A percentile compares a stretch with the other conserved stretches of the same genome.
These are phyloP conservation scores for Senecio squalidus DNA, from an alignment of 140 eudicot genomes.

Conservation along the genomic window DNA sequence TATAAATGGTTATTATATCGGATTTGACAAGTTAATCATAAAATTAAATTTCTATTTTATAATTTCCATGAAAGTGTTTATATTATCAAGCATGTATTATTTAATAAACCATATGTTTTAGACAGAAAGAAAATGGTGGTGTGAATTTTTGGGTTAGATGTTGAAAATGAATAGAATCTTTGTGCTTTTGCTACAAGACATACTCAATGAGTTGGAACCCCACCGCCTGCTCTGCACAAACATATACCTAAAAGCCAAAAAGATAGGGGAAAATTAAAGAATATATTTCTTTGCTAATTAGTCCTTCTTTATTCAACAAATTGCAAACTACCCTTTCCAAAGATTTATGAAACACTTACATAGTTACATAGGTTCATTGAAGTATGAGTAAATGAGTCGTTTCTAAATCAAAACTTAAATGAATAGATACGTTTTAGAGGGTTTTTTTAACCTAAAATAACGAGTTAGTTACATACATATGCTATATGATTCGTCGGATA, in stretches of 20 bases:
- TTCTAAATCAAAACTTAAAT: no score
- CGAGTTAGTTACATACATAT: no score
- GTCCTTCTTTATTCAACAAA: background rate
- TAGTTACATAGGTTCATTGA: no score
- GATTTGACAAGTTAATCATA: no score
- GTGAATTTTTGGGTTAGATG: background rate
- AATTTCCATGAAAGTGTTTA: no score
- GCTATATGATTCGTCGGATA: no score
- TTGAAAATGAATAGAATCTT: slow-evolving; percentile 28
- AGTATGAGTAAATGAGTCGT: no score
- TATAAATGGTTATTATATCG: no score
- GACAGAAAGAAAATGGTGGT: background rate
- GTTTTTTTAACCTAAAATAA: no score
- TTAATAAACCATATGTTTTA: background rate
- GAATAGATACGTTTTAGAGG: no score
- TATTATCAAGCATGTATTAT: no score
- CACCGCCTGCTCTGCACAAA: slow-evolving; percentile 28
- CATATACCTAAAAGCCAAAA: slow-evolving; percentile 25
- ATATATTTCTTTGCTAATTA: background rate
- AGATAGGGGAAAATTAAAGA: background rate
- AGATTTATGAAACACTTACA: background rate
- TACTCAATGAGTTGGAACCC: slow-evolving; percentile 29
- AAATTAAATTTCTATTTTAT: no score
- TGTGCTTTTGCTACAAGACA: slow-evolving; percentile 33
- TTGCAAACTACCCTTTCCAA: background rate